Percentiles rank a stretch among this genome's conserved stretches.
phyloP scores from a whole-genome alignment of 805 yeast genomes.

The Kuraishia hungarica region DNA sequence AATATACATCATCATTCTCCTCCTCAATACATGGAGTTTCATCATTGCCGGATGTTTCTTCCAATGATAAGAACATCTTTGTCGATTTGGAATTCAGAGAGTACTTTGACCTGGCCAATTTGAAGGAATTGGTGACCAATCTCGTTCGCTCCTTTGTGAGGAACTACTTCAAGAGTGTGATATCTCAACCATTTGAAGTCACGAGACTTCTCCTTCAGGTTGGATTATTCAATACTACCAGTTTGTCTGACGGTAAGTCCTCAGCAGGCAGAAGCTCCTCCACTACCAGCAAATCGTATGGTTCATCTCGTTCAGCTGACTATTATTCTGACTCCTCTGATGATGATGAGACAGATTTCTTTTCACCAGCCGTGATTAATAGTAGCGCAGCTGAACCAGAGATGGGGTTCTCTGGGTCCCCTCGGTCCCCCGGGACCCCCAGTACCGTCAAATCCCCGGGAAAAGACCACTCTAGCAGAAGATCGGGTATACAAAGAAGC shows the following conservation, averaged over 20 bases:
- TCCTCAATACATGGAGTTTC: neutral
- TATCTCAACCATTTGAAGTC: conserved; percentile 86
- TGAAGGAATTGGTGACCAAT: conserved; percentile 47
- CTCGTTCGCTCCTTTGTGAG: conserved; percentile 54
- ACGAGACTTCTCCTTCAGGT: conserved; percentile 73
- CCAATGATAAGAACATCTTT: conserved; percentile 26
- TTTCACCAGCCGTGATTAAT: conserved; percentile 17
- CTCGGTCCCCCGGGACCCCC: too few species aligned
- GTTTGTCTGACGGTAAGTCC: neutral
- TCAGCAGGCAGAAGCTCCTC: too few species aligned
- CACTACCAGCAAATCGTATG: neutral
- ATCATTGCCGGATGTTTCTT: neutral
- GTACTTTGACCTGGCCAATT: conserved; percentile 49
- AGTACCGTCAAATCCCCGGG: neutral
- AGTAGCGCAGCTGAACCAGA: neutral
- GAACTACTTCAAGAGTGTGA: conserved; percentile 58
- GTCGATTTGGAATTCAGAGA: conserved; percentile 59
- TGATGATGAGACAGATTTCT: conserved; percentile 36
- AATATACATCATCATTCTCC: neutral
- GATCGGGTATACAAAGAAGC: conserved; percentile 21
- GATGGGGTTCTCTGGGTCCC: too few species aligned
- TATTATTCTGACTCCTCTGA: conserved; percentile 10
- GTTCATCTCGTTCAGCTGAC: neutral
- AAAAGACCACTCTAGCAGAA: conserved; percentile 8
- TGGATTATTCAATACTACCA: conserved; percentile 42